Base-by-base conservation (phyloP, 108 stramenopile species). In the Pseudonitzschia multistriata region DNA sequence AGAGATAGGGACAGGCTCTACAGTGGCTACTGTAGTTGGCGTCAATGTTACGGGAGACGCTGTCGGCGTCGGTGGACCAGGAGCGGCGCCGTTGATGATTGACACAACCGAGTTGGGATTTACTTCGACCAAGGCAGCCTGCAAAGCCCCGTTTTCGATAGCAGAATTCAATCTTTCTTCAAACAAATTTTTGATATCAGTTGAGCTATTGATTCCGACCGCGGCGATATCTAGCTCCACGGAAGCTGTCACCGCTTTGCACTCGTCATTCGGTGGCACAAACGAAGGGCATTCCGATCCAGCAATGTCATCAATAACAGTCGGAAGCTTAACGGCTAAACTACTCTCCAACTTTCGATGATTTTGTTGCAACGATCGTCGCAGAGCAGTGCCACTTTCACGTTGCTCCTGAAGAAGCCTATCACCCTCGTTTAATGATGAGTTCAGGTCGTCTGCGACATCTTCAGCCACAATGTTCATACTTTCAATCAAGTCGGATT, bases 61-160 rank as follows among this genome's bases (percentile, higher is more conserved):
- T 2, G 31, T 31, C 25, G 56, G 48, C 1, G 54, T 49, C 17
- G 40, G 36, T 31, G 31, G n/a, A 19, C 28, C 55, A 47, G 24
- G 36, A 33, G 34, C 28, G 29, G 0, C 8, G 0, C 66, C 77
- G 29, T 61, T 73, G 15, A 72, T 55, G 33, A 83, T 74, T 35
- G 59, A 61, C 2, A 83, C 75, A 33, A 56, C 63, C 22, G 77
- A 67, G 48, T 79, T 61, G 39, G 74, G 70, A 53, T 77, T 68
- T 34, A 74, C 54, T 33, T 36, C 3, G 13, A n/a, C 33, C 57
- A 79, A 71, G 30, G 42, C 40, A 22, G 15, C 68, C 48, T 76
- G 74, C 24, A 83, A 42, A 3, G 50, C 54, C 6, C 75, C 78
- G 25, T 45, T 40, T 30, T 54, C 39, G 54, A 83, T 79, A 25